A percentile compares a stretch with the other conserved stretches of the same genome.
Evolutionary conservation across 2,329 filamentous ascomycete species (phyloP).

Genomic region (Phyllosticta capitalensis): DNA sequence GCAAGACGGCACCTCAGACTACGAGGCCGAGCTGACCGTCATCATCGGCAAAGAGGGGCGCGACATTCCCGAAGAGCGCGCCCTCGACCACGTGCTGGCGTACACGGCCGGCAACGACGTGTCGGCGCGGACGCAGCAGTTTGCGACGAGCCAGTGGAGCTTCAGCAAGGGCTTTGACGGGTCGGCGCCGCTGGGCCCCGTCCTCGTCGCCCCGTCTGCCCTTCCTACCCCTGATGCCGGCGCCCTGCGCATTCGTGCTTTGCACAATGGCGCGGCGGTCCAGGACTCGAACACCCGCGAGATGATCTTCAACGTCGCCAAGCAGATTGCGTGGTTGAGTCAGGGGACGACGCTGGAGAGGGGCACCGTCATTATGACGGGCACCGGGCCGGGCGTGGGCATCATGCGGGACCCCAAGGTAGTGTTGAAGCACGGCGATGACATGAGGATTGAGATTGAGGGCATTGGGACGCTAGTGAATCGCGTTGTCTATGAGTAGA

Average conservation of each 20-base stretch:
- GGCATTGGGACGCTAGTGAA: slow-evolving; percentile 30
- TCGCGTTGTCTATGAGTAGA: slow-evolving; percentile 27
- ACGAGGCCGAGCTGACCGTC: slow-evolving; percentile 31
- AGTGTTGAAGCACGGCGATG: slow-evolving; percentile 28
- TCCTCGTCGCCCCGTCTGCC: slow-evolving; percentile 35
- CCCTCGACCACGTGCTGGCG: slow-evolving; percentile 42
- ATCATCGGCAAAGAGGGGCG: slow-evolving; percentile 46
- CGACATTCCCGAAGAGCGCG: slow-evolving; percentile 36
- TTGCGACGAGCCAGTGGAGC: slow-evolving; percentile 40
- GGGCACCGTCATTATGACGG: slow-evolving; percentile 43
- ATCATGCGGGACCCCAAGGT: slow-evolving; percentile 32
- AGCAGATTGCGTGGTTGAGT: slow-evolving; percentile 38
- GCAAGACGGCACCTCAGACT: slow-evolving; percentile 40
- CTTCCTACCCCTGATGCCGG: slow-evolving; percentile 33
- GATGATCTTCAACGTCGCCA: slow-evolving; percentile 40
- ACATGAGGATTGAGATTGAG: slow-evolving; percentile 31
- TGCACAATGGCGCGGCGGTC: slow-evolving; percentile 39
- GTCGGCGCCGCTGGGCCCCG: slow-evolving; percentile 45
- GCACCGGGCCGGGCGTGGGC: slow-evolving; percentile 37
- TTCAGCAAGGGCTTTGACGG: slow-evolving; percentile 50
- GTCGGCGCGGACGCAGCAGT: slow-evolving; percentile 43
- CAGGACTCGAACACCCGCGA: slow-evolving; percentile 33
- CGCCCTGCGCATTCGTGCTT: slow-evolving; percentile 35
- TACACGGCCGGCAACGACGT: slow-evolving; percentile 50
- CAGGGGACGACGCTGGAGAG: slow-evolving; percentile 37